Base-by-base conservation (phyloP, 495 filamentous ascomycete species). In the Viridothelium virens region DNA sequence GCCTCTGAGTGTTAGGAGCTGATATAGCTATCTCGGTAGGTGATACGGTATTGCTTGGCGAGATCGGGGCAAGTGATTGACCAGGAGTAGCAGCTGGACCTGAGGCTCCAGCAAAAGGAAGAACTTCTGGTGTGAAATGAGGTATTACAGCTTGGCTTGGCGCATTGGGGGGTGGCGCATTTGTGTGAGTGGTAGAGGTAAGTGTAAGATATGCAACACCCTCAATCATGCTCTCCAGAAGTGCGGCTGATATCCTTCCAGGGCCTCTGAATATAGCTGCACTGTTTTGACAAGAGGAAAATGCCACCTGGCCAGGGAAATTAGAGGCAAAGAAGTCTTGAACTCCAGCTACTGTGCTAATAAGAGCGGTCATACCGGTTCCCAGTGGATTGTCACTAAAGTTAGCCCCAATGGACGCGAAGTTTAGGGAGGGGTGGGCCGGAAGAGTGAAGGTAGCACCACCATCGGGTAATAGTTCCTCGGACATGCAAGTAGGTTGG, bases 151-250 rank as follows among this genome's bases (percentile, higher is more conserved):
- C 7, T 10, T 18, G 18, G 18, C 53, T 36, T 59, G 53, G 10
- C 7, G 53, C 6, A 7, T 18, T 18, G 7, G n/a, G 7, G 1
- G 14, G 53, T 18, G 53, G 53, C 18, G 18, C 31, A 36, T 33
- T 59, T 59, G 53, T 59, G 18, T 36, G 53, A 59, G 31, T 33
- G 6, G 53, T 59, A 10, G 53, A 59, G 7, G 53, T 59, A 10
- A 34, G 25, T n/a, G 53, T 59, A 36, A 59, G 53, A 14, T 59
- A 59, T 36, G n/a, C 25, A 36, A 59, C 53, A 14, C 53, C 53
- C 31, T 34, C 53, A 0, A 59, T 59, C 6, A 36, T 36, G 31
- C 18, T 59, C 2, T 59, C 53, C 53, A n/a, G 25, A 25, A 25
- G 25, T 25, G 25, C 25, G 25, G 25, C 25, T 25, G 25, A 25